Conservation (phyloP, 805 yeast genomes). For the Kluyveromyces starmeri region DNA sequence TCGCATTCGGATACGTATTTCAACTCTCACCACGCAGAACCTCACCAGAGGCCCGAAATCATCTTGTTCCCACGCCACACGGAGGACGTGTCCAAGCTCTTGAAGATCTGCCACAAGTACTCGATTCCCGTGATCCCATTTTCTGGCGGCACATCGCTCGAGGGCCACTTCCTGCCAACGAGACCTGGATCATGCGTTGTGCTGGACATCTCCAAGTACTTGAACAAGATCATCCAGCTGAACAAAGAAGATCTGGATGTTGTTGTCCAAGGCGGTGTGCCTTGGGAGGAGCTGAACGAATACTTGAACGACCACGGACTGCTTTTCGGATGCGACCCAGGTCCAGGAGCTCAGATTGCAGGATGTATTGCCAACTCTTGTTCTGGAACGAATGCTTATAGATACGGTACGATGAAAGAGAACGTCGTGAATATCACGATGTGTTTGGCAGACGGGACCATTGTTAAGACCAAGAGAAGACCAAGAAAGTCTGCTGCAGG, state of each 20-base stretch:
- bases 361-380: constrained; percentile 75
- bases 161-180: constrained; percentile 73
- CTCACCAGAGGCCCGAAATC: constrained; percentile 48
- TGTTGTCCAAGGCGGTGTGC: constrained; percentile 69
- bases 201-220: constrained; percentile 45
- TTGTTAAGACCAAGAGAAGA: constrained; percentile 62
- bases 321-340: constrained; percentile 69
- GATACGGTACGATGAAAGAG: constrained; percentile 77
- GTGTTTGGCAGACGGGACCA: constrained; percentile 72
- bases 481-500: constrained; percentile 78
- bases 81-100: constrained; percentile 53
- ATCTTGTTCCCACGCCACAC: constrained; percentile 58
- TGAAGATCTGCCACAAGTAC: constrained; percentile 53
- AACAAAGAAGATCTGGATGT: constrained; percentile 62
- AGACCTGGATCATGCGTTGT: constrained; percentile 56
- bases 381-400: constrained; percentile 71
- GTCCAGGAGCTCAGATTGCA: constrained; percentile 74
- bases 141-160: constrained; percentile 72
- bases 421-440: constrained; percentile 60
- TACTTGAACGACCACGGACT: constrained; percentile 40
- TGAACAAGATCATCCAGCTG: constrained; percentile 49
- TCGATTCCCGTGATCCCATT: constrained; percentile 67
- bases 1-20: constrained; percentile 54
- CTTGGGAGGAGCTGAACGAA: constrained; percentile 64
- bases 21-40: constrained; percentile 53